Percentiles rank a stretch among this genome's conserved stretches.
Conservation (phyloP, 768 basidiomycete genomes). For the Agrocybe chaxingu region DNA sequence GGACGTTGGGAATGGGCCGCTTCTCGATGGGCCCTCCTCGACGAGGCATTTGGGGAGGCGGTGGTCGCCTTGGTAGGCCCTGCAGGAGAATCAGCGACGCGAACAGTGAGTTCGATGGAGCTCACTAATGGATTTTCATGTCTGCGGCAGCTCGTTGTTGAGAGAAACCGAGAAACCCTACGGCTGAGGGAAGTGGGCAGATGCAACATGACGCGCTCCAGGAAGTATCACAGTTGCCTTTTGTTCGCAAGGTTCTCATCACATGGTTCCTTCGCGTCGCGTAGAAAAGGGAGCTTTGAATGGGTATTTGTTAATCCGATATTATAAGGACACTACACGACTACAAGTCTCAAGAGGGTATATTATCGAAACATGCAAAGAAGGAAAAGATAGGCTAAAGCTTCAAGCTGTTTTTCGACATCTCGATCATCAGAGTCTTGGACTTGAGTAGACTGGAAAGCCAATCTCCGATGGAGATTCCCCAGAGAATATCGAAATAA, state of each 20-base stretch:
- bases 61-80: constrained; percentile 29
- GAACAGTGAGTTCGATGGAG: background rate
- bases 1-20: constrained; percentile 66
- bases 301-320: too few species aligned
- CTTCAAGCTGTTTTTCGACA: constrained; percentile 5
- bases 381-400: too few species aligned
- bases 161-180: constrained; percentile 17
- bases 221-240: background rate
- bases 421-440: constrained; percentile 21
- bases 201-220: background rate
- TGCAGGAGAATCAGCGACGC: constrained; percentile 3
- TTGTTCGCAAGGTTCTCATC: too few species aligned
- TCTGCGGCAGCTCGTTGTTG: constrained; percentile 13
- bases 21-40: constrained; percentile 51
- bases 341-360: too few species aligned
- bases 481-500: constrained; percentile 44
- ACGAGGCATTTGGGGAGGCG: constrained; percentile 60
- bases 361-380: too few species aligned
- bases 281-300: too few species aligned
- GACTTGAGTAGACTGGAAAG: constrained; percentile 37
- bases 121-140: constrained; percentile 62
- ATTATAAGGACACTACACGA: too few species aligned
- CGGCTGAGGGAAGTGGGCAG: background rate
- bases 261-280: too few species aligned
- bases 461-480: constrained; percentile 44